phyloP scores from a whole-genome alignment of 192 early-diverging fungal genomes.

The Backusella circina region DNA sequence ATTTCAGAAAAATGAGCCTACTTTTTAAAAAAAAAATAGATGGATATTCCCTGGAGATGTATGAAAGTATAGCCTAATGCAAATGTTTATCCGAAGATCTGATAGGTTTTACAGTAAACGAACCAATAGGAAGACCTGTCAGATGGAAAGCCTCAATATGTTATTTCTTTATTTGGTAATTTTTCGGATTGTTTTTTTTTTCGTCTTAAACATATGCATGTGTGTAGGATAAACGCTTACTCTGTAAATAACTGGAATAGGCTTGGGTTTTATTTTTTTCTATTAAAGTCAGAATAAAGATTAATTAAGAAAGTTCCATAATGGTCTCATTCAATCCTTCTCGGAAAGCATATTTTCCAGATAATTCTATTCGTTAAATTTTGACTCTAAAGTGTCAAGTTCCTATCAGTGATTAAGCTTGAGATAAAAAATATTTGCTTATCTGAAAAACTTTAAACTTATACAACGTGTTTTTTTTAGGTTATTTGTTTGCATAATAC shows the following conservation, averaged over 20 bases:
- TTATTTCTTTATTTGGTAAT: background rate
- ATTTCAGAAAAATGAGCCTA: no score
- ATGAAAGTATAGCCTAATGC: no score
- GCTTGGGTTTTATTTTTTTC: background rate
- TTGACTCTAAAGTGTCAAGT: background rate
- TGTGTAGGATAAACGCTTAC: background rate
- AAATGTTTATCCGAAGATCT: background rate
- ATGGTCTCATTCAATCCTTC: background rate
- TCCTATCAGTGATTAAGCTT: background rate
- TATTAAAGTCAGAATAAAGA: background rate
- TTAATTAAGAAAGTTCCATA: background rate
- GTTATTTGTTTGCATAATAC: background rate
- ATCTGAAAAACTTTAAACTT: background rate
- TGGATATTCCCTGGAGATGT: no score
- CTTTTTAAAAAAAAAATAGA: no score
- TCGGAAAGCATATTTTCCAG: background rate
- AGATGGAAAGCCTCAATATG: background rate
- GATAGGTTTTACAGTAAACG: background rate
- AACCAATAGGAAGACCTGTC: background rate
- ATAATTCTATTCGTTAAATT: background rate
- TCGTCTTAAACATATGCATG: background rate
- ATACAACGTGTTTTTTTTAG: background rate
- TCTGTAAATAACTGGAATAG: background rate
- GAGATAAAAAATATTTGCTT: background rate
- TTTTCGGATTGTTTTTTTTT: background rate